Percentiles rank a stretch among this genome's conserved stretches.
phyloP scores from a whole-genome alignment of 306 rosid genomes.

The Herpetospermum pedunculosum region DNA sequence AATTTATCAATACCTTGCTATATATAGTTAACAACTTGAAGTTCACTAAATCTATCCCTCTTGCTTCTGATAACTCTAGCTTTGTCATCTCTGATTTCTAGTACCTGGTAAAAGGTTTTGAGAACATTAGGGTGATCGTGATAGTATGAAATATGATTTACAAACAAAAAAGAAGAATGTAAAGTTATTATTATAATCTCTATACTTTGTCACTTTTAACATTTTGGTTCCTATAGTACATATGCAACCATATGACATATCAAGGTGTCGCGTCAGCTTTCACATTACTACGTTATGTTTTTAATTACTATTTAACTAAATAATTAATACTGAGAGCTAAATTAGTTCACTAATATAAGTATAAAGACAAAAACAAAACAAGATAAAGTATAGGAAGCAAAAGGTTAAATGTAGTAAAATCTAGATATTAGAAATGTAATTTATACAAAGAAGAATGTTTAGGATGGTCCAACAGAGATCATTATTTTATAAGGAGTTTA shows the following conservation, averaged over 20 bases:
- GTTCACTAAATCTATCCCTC: slow-evolving; percentile 41
- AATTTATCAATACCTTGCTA: slow-evolving; percentile 27
- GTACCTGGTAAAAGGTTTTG: slow-evolving; percentile 41
- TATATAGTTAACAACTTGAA: slow-evolving; percentile 40
- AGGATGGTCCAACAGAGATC: background rate
- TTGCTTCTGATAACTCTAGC: slow-evolving; percentile 69
- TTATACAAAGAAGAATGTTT: background rate
- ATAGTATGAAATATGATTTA: background rate
- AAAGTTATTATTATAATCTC: background rate
- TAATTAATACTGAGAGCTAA: background rate
- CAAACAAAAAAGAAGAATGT: background rate
- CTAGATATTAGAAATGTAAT: background rate
- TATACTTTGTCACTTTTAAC: background rate
- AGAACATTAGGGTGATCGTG: background rate
- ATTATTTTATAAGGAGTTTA: background rate
- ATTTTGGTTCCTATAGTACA: background rate
- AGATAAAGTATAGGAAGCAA: background rate
- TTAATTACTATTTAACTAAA: background rate
- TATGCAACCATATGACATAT: background rate
- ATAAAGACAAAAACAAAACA: background rate
- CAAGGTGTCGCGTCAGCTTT: background rate
- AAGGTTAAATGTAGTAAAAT: background rate
- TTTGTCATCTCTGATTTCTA: slow-evolving; percentile 51
- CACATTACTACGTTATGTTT: background rate
- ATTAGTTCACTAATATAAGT: background rate